Percentiles rank a stretch among this genome's conserved stretches.
These are phyloP conservation scores for Globisporangium nunn DNA, from an alignment of 352 stramenopile genomes.

Conservation along the genomic window DNA sequence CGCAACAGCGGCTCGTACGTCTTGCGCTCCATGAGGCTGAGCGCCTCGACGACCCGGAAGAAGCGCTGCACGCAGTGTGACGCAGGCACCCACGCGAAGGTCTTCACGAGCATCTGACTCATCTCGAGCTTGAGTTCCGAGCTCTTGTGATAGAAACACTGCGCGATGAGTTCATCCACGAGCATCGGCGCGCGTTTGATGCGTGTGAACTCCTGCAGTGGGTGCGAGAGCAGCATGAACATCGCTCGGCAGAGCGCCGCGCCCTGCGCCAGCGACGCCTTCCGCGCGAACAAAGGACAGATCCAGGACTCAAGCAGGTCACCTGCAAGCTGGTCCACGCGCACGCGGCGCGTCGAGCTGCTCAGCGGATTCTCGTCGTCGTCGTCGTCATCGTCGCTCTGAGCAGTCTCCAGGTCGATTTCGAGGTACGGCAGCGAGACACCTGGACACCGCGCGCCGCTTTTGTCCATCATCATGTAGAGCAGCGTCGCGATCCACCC, in stretches of 20 bases:
- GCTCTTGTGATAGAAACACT: slow-evolving; percentile 53
- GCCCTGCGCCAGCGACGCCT: slow-evolving; percentile 43
- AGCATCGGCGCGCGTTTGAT: slow-evolving; percentile 33
- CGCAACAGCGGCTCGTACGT: slow-evolving; percentile 24
- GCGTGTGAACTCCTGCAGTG: slow-evolving; percentile 48
- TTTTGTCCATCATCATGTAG: slow-evolving; percentile 81
- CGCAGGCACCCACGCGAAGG: slow-evolving; percentile 46
- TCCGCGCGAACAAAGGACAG: slow-evolving; percentile 35
- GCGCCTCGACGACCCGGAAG: slow-evolving; percentile 39
- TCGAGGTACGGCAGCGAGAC: slow-evolving; percentile 64
- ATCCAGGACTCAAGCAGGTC: slow-evolving; percentile 51
- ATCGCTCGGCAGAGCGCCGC: slow-evolving; percentile 45
- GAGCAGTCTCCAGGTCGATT: slow-evolving; percentile 33
- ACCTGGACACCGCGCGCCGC: slow-evolving; percentile 48
- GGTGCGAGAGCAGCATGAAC: slow-evolving; percentile 64
- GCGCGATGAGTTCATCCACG: slow-evolving; percentile 48
- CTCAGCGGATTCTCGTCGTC: slow-evolving; percentile 39
- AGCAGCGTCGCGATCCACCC: slow-evolving; percentile 71
- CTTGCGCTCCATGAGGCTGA: slow-evolving; percentile 58
- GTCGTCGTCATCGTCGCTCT: slow-evolving; percentile 13
- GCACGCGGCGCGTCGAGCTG: slow-evolving; percentile 36
- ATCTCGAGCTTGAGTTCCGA: slow-evolving; percentile 47
- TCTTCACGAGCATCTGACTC: slow-evolving; percentile 43
- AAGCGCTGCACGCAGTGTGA: slow-evolving; percentile 41
- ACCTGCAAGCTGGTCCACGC: slow-evolving; percentile 47